Conservation (phyloP, 2,329 filamentous ascomycete species). For the Cladosporium sp. region DNA sequence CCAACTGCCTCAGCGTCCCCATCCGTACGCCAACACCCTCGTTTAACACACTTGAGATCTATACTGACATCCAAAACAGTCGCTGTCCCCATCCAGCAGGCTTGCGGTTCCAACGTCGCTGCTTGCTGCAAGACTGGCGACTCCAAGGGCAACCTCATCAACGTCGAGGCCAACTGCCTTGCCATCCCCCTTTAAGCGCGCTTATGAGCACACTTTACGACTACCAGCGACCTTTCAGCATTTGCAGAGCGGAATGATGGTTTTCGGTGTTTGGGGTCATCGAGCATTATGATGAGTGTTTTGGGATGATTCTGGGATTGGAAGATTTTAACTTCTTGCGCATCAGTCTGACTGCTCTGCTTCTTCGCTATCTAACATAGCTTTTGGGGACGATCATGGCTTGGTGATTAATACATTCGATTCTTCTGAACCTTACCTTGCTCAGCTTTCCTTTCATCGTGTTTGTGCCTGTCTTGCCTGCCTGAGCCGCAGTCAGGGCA, state of each 20-base stretch:
- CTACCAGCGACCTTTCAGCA: conserved; percentile 12
- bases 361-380: not conserved
- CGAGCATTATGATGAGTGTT: not conserved
- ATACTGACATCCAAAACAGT: not conserved
- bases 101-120: conserved; percentile 12
- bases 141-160: conserved; percentile 9
- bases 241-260: conserved; percentile 12
- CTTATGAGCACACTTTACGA: not conserved
- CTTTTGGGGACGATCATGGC: not conserved
- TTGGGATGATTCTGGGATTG: conserved; percentile 10
- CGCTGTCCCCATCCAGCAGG: conserved; percentile 8
- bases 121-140: conserved; percentile 9
- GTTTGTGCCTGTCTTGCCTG: too few species aligned
- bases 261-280: conserved; percentile 6
- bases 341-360: conserved; percentile 9
- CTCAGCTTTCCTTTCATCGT: not conserved
- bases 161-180: conserved; percentile 12
- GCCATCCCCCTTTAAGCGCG: conserved; percentile 10
- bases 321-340: not conserved
- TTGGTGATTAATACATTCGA: conserved; percentile 10
- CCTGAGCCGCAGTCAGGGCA: too few species aligned
- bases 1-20: conserved; percentile 12
- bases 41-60: not conserved
- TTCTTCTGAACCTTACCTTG: not conserved
- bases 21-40: not conserved